Conservation (phyloP, 2,329 filamentous ascomycete species). For the Exserohilum turcica region DNA sequence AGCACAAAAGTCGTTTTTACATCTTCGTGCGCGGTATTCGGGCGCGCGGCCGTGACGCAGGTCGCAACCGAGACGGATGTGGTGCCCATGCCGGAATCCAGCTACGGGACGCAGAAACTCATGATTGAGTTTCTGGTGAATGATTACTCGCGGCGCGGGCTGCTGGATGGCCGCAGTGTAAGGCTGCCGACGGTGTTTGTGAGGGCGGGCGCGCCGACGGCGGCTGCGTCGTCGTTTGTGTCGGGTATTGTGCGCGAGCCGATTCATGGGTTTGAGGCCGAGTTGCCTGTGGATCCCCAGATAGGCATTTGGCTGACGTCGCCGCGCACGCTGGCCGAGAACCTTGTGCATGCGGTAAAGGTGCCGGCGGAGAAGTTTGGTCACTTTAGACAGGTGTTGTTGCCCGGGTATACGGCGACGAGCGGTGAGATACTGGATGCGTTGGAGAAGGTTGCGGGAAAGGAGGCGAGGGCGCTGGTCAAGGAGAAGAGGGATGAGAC, state of each 20-base stretch:
- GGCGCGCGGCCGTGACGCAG: conserved; percentile 59
- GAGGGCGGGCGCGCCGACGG: conserved; percentile 63
- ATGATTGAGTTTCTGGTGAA: conserved; percentile 67
- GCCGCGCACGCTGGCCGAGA: conserved; percentile 60
- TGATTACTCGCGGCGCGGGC: conserved; percentile 64
- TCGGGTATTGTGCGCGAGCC: conserved; percentile 70
- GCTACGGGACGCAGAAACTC: conserved; percentile 68
- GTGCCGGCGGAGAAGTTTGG: conserved; percentile 58
- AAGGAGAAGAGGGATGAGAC: conserved; percentile 58
- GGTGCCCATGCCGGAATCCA: conserved; percentile 66
- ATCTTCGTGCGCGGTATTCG: conserved; percentile 67
- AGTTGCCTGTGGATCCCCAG: conserved; percentile 57
- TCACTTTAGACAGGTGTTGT: conserved; percentile 57
- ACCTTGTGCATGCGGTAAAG: conserved; percentile 59
- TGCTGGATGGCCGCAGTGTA: conserved; percentile 62
- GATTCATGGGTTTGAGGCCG: conserved; percentile 58
- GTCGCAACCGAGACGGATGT: conserved; percentile 46
- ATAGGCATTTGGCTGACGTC: conserved; percentile 64
- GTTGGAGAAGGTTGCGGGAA: conserved; percentile 60
- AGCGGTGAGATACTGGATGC: conserved; percentile 63
- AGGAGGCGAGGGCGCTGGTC: conserved; percentile 57
- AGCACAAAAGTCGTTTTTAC: conserved; percentile 65
- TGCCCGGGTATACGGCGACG: conserved; percentile 61
- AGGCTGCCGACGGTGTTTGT: conserved; percentile 68
- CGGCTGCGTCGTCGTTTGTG: conserved; percentile 67